Evolutionary conservation across 2,329 filamentous ascomycete genomes (phyloP).

Genomic region (Lachnellula arida): DNA sequence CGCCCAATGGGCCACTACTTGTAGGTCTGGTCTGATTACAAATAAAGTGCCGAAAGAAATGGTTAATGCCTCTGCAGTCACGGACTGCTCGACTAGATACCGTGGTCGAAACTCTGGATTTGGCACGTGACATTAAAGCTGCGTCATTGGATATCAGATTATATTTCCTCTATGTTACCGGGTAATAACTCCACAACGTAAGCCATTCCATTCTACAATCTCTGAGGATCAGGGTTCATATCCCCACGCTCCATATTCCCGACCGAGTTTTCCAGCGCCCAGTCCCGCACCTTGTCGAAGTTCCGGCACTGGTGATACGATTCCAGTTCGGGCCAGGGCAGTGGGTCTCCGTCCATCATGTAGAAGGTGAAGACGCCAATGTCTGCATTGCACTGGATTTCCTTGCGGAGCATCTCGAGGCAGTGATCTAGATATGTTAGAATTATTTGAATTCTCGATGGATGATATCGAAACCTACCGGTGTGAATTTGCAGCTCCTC

Average conservation of each 20-base stretch:
- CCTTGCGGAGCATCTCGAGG: slow-evolving; percentile 48
- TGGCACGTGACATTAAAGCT: no score
- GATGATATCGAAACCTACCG: slow-evolving; percentile 8
- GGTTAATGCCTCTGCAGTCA: no score
- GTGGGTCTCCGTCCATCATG: slow-evolving; percentile 38
- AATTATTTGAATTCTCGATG: background rate
- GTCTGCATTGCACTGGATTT: slow-evolving; percentile 51
- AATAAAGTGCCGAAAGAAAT: no score
- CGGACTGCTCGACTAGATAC: no score
- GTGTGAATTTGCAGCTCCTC: slow-evolving; percentile 41
- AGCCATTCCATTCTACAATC: background rate
- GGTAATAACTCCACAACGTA: no score
- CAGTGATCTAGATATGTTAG: slow-evolving; percentile 40
- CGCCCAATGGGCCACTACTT: no score
- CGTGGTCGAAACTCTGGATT: no score
- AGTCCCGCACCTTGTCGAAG: slow-evolving; percentile 46
- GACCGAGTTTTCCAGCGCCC: slow-evolving; percentile 49
- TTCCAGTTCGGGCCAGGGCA: slow-evolving; percentile 52
- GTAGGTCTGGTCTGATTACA: no score
- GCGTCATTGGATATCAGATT: background rate
- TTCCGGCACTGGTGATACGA: slow-evolving; percentile 51
- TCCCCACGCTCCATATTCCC: slow-evolving; percentile 29
- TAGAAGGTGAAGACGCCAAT: slow-evolving; percentile 52
- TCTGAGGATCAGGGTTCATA: slow-evolving; percentile 11
- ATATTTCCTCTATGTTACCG: background rate